phyloP scores from a whole-genome alignment of 805 yeast species.

The Groenewaldozyma salmanticensis region DNA sequence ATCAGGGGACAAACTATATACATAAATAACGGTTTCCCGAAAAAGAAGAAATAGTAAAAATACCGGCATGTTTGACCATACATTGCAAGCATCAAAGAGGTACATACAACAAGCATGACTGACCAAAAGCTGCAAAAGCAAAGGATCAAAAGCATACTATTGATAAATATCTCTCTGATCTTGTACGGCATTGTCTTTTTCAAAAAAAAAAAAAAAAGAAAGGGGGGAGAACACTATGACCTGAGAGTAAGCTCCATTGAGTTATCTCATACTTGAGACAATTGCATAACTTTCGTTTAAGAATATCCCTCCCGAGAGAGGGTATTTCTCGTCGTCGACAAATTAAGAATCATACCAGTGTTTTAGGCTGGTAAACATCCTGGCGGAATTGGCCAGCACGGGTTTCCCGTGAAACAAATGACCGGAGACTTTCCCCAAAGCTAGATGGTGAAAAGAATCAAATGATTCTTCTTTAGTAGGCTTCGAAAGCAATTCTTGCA shows the following conservation, averaged over 20 bases:
- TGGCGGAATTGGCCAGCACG: conserved; percentile 10
- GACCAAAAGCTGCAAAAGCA: no score
- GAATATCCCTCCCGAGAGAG: no score
- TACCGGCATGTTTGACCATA: conserved; percentile 22
- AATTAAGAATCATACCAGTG: no score
- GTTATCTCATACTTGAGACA: conserved; percentile 20
- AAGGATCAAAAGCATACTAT: no score
- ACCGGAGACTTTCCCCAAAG: conserved; percentile 33
- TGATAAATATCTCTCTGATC: no score
- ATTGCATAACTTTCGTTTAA: conserved; percentile 27
- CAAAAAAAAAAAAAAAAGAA: conserved; percentile 11
- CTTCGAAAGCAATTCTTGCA: conserved; percentile 29
- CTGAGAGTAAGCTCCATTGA: conserved; percentile 30
- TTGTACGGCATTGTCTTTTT: conserved; percentile 5
- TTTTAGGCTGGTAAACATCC: conserved; percentile 7
- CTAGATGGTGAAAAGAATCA: conserved; percentile 13
- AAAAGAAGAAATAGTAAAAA: conserved; percentile 5
- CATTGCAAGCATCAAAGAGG: conserved; percentile 7
- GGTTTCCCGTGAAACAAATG: conserved; percentile 7
- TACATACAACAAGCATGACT: no score
- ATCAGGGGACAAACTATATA: neutral
- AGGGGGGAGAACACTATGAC: conserved; percentile 7
- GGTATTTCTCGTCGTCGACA: conserved; percentile 7
- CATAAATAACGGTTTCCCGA: neutral
- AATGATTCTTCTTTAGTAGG: conserved; percentile 21